Conservation (phyloP, 1,139 yeast species). For the Entelexis paramagnoliae region DNA sequence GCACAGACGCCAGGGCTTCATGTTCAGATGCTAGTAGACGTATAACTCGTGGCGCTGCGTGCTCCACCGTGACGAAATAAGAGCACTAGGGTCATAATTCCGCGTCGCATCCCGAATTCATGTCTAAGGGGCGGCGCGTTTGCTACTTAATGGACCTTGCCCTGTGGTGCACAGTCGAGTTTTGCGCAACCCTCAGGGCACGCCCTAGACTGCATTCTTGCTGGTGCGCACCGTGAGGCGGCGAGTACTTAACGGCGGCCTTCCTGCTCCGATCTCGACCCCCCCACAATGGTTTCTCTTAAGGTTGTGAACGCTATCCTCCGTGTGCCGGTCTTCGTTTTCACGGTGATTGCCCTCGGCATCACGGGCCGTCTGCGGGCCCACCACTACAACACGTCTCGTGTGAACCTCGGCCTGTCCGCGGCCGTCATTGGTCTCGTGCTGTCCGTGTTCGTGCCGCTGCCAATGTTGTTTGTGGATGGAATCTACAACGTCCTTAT, state of each 20-base stretch:
- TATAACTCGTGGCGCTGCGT: too few relatives aligned
- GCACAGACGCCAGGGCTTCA: too few relatives aligned
- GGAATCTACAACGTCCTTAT: not conserved
- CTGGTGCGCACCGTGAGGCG: slow-evolving; percentile 1
- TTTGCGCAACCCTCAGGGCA: slow-evolving; percentile 7
- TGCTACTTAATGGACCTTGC: not conserved
- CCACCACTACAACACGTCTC: slow-evolving; percentile 14
- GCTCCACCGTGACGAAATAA: too few relatives aligned
- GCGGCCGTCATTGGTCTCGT: slow-evolving; percentile 17
- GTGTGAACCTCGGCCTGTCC: slow-evolving; percentile 20
- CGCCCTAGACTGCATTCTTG: slow-evolving; percentile 8
- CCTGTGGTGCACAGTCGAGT: not conserved
- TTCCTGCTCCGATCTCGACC: not conserved
- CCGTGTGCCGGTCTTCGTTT: slow-evolving; percentile 15
- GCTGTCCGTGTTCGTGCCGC: slow-evolving; percentile 14
- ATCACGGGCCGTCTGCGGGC: slow-evolving; percentile 18
- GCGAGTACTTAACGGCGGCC: slow-evolving; percentile 3
- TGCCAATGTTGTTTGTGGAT: slow-evolving; percentile 8
- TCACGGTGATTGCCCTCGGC: slow-evolving; percentile 17
- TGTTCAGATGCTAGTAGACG: too few relatives aligned
- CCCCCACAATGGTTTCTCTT: not conserved
- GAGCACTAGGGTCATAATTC: not conserved
- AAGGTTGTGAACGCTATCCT: slow-evolving; percentile 7
- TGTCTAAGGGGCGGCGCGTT: not conserved
- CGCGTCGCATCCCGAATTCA: not conserved